Evolutionary conservation across 495 filamentous ascomycete genomes (phyloP).

Genomic region (Corynascus novoguineensis): DNA sequence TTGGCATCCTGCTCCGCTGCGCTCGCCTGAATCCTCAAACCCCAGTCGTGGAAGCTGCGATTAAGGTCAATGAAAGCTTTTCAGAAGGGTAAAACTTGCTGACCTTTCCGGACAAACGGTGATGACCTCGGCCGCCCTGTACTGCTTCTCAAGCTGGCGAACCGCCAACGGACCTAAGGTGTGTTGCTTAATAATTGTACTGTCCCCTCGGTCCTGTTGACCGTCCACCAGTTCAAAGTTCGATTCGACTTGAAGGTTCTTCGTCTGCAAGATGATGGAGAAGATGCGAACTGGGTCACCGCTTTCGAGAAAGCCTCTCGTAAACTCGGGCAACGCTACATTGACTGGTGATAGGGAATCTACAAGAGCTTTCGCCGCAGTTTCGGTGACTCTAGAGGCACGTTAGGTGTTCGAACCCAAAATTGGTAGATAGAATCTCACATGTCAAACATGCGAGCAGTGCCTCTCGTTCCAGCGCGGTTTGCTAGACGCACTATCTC

Average conservation of each 20-base stretch:
- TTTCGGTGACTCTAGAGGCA: neutral
- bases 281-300: neutral
- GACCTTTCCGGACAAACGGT: constrained; percentile 40
- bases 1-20: neutral
- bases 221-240: neutral
- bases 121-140: constrained; percentile 25
- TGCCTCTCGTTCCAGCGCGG: constrained; percentile 26
- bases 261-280: constrained; percentile 18
- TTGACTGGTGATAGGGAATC: neutral
- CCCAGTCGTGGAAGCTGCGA: constrained; percentile 22
- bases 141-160: constrained; percentile 12
- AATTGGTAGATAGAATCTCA: constrained; percentile 18
- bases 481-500: constrained; percentile 48
- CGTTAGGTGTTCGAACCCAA: neutral
- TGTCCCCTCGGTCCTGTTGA: neutral
- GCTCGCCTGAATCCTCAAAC: constrained; percentile 9
- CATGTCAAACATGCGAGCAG: constrained; percentile 31
- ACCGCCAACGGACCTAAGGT: constrained; percentile 11
- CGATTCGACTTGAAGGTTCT: constrained; percentile 21
- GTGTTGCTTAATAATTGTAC: neutral
- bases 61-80: constrained; percentile 3
- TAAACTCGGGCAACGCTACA: neutral
- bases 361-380: neutral
- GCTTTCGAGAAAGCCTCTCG: neutral
- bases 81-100: constrained; percentile 1